Base-by-base conservation (phyloP, 495 filamentous ascomycete genomes). In the Penicillium coprophilum region DNA sequence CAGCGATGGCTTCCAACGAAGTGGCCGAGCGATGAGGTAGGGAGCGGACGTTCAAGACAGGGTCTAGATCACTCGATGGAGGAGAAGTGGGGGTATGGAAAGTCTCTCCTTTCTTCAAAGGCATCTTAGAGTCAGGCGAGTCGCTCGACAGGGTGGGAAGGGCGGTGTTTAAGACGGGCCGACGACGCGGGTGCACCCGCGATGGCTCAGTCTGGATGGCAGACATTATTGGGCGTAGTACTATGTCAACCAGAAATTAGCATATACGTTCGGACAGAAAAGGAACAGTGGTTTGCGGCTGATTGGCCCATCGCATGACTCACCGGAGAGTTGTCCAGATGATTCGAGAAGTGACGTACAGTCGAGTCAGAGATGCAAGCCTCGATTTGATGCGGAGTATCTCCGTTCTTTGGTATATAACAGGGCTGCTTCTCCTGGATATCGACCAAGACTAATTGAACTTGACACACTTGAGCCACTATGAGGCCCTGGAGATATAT, bases 1-100 rank as follows among this genome's bases (percentile, higher is more conserved):
- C 69, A 53, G 74, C 71, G 58, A 81, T 68, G 24, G 77, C 72
- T 50, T 79, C 74, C 46, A 81, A 61, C 30, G 72, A 81, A 19
- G 80, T 82, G 6, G 77, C 73, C 39, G 78, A 76, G 45, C 80
- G 78, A 51, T 72, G 74, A 55, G 79, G 79, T 51, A 82, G 64
- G 31, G 71, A 72, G 12, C 73, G 76, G 43, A 82, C 63, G 52
- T 65, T 68, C 36, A 80, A 28, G 11, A 79, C 60, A 6, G 75
- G 77, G 52, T 80, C 74, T 56, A 69, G 65, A 38, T 75, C 74
- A 45, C 55, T 61, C 7, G 71, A 66, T 7, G 72, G 71, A 31
- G 78, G 68, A 20, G 71, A 69, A 6, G 68, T 75, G 13, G 78
- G 71, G 6, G 77, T 69, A 56, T 80, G 71, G 49, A 82, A 83